Base-by-base conservation (phyloP, 352 stramenopile genomes). In the Phytophthora sp. region DNA sequence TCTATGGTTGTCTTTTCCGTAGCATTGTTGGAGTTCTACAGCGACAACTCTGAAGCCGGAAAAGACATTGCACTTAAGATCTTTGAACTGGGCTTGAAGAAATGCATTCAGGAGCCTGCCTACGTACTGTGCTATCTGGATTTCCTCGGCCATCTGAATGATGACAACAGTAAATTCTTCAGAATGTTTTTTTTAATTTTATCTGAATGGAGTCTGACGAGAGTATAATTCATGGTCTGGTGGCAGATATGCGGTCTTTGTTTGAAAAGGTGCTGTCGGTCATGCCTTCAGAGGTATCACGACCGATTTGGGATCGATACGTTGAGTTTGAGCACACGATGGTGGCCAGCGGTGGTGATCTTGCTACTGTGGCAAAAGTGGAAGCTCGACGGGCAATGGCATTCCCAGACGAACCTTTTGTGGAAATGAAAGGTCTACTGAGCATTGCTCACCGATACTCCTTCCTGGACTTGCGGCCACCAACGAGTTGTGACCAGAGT, bases 1-100 rank as follows among this genome's bases (percentile, higher is more conserved):
- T 23, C 70, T 36, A 15, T 62, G 49, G 30, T 44, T 26, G 33
- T 69, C n/a, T n/a, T 24, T 12, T 29, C 15, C 54, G 7, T 41
- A 96, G 88, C 88, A 0, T 45, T 95, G 55, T 63, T 96, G 24
- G 86, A 96, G 68, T 96, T 94, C 63, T 92, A 95, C 66, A 92
- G 86, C 39, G 83, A 93, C 58, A 89, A 69, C n/a, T 92, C 84
- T 9, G 86, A 93, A 31, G 77, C 75, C 6, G 85, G 88, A 26
- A 93, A 92, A 63, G 85, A 95, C 47, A 92, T 96, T 63, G 88
- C 86, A 1, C 77, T 96, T 35, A 95, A 95, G 47, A 96, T 96
- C 50, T 96, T 96, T 45, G 86, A 96, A 69, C 58, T 96, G 18
- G 88, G 86, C 9, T 71, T 96, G 53, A 95, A 95, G 61, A 95